These are phyloP conservation scores for Epichloe bromicola DNA, from an alignment of 2,329 filamentous ascomycete species.

Conservation along the genomic window DNA sequence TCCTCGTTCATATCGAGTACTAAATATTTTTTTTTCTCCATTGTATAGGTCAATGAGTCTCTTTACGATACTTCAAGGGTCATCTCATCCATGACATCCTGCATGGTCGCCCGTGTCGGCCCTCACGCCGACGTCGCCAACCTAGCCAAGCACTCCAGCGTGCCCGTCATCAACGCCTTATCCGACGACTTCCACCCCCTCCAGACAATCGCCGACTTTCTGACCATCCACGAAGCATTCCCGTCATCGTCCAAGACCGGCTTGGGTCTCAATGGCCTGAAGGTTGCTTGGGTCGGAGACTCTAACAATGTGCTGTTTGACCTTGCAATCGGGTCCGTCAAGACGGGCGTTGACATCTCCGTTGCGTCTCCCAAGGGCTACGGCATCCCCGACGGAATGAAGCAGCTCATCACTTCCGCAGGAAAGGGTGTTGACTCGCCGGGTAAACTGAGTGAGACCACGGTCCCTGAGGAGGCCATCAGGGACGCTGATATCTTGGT, in stretches of 20 bases:
- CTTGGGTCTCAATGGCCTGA: constrained; percentile 67
- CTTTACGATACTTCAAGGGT: constrained; percentile 86
- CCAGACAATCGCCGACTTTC: constrained; percentile 86
- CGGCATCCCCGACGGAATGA: constrained; percentile 65
- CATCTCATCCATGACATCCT: constrained; percentile 85
- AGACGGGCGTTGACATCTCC: constrained; percentile 73
- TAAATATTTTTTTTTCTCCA: neutral
- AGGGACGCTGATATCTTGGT: constrained; percentile 80
- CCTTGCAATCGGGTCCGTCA: constrained; percentile 73
- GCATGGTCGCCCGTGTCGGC: constrained; percentile 68
- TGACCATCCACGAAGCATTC: constrained; percentile 77
- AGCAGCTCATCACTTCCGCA: constrained; percentile 54
- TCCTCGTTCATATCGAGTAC: neutral
- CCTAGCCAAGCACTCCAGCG: constrained; percentile 58
- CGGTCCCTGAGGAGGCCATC: constrained; percentile 70
- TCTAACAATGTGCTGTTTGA: constrained; percentile 97
- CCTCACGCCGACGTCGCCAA: constrained; percentile 62
- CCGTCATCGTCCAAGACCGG: constrained; percentile 31
- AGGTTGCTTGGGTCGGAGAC: constrained; percentile 92
- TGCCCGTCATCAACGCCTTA: constrained; percentile 77
- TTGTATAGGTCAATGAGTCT: constrained; percentile 67
- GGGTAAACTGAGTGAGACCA: constrained; percentile 62
- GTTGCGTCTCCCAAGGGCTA: constrained; percentile 83
- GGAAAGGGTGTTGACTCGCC: constrained; percentile 41
- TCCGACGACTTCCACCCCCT: constrained; percentile 83